Base-by-base conservation (phyloP, 495 filamentous ascomycete species). In the Cercophora samala region DNA sequence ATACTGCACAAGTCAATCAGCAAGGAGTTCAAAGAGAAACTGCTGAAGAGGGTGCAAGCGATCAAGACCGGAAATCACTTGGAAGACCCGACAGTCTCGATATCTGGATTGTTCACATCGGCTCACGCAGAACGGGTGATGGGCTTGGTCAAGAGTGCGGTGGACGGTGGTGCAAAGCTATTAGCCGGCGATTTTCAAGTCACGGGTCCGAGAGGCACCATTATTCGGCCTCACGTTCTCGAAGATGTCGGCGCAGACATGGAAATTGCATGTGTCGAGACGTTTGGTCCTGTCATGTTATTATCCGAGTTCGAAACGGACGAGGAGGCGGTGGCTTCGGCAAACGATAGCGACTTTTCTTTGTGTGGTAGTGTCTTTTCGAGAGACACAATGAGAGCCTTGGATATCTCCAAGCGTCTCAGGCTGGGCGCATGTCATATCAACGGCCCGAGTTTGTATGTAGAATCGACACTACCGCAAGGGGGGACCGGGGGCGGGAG, bases 101-200 rank as follows among this genome's bases (percentile, higher is more conserved):
- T 79, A 17, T 86, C 86, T 11, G 79, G 84, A 0, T 79, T 90
- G 5, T 82, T 90, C 24, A 80, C 79, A 19, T 63, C 81, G 0
- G 81, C 82, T 1, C 81, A 81, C 2, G 85, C 87, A 24, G 73
- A 80, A 26, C 89, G 88, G 64, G 85, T 86, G 64, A 78, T 83
- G 69, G 77, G 76, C 15, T 72, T 91, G 1, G 77, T 90, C 23
- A 67, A 78, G 1, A 79, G 84, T 58, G 89, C 89, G 3, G 75
- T 88, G 3, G 74, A 78, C 17, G 64, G 66, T 18, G 76, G 77
- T 54, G 75, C 77, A 8, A 74, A 61, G 29, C 55, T 77, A 23
- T 62, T 78, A 25, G 63, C 60, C n/a, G 74, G 75, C 9, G 72
- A 76, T 55, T 51, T 74, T 26, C 24, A 67, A 17, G 68, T 67